Evolutionary conservation across 2,329 filamentous ascomycete species (phyloP).

Genomic region (Pyrenophora tritici-repentis): DNA sequence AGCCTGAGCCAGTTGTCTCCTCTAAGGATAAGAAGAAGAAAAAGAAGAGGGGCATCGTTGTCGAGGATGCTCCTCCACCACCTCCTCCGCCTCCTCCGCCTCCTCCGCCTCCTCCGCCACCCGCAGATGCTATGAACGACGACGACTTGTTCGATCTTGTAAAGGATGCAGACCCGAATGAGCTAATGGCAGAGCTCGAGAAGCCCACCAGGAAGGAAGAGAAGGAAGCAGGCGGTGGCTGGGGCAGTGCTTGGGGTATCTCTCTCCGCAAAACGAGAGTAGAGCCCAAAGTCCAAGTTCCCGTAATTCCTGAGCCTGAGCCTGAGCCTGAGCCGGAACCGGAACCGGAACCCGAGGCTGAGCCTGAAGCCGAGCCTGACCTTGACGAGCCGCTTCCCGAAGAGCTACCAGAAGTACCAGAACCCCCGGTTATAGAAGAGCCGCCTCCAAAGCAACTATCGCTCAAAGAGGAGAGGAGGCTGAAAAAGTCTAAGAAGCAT

Average conservation of each 20-base stretch:
- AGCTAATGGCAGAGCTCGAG: conserved; percentile 46
- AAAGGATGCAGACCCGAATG: conserved; percentile 39
- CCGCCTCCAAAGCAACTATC: conserved; percentile 17
- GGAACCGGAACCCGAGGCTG: conserved; percentile 10
- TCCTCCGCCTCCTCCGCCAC: conserved; percentile 18
- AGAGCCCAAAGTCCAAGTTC: conserved; percentile 44
- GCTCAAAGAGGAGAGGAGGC: conserved; percentile 6
- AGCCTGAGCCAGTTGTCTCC: conserved; percentile 16
- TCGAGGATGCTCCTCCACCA: conserved; percentile 19
- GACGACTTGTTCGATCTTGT: conserved; percentile 43
- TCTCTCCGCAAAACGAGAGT: conserved; percentile 52
- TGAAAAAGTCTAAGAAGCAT: conserved; percentile 16
- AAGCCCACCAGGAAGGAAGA: conserved; percentile 39
- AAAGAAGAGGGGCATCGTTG: conserved; percentile 35
- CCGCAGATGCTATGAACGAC: conserved; percentile 25
- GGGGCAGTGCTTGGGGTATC: conserved; percentile 53
- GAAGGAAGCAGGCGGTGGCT: conserved; percentile 32
- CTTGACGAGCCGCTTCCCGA: conserved; percentile 32
- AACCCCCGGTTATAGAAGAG: conserved; percentile 28
- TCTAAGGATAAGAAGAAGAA: conserved; percentile 46
- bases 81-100: conserved; percentile 23
- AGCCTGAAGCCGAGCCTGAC: conserved; percentile 14
- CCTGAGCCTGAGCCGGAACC: conserved; percentile 17
- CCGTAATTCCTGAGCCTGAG: conserved; percentile 6
- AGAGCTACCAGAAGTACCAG: conserved; percentile 32